Conservation (phyloP, 495 filamentous ascomycete species). For the Penicillium pulvis region DNA sequence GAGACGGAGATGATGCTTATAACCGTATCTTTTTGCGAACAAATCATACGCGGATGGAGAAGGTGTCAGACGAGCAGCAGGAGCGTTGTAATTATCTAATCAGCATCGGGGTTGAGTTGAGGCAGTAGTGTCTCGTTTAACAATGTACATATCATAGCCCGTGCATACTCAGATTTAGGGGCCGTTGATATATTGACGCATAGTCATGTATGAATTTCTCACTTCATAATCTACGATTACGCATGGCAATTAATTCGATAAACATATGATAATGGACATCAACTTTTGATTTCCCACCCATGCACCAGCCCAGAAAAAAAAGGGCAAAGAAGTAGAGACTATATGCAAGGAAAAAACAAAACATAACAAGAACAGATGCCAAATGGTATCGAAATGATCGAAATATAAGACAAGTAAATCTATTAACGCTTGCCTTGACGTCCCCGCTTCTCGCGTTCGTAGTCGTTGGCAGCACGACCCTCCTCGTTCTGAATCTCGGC, state of each 20-base stretch:
- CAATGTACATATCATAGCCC: not conserved
- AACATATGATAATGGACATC: conserved; percentile 1
- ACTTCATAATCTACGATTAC: not conserved
- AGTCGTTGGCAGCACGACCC: conserved; percentile 80
- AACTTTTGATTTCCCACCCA: conserved; percentile 32
- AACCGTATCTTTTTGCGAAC: conserved; percentile 57
- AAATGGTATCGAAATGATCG: conserved; percentile 8
- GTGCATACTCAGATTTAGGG: not conserved
- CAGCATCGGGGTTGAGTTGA: conserved; percentile 51
- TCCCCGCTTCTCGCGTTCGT: conserved; percentile 79
- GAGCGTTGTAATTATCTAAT: conserved; percentile 56
- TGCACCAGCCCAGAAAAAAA: conserved; percentile 22
- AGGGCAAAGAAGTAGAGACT: conserved; percentile 18
- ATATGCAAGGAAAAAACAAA: conserved; percentile 23
- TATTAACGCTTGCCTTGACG: conserved; percentile 61
- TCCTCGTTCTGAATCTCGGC: conserved; percentile 96
- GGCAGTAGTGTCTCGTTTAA: conserved; percentile 39
- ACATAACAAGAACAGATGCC: conserved; percentile 13
- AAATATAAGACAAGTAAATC: not conserved
- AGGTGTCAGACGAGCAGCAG: conserved; percentile 45
- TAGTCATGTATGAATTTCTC: not conserved
- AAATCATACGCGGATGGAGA: conserved; percentile 60
- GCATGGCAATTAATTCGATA: not conserved
- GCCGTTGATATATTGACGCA: not conserved
- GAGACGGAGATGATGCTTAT: conserved; percentile 25